A percentile compares a stretch with the other conserved stretches of the same genome.
These are phyloP conservation scores for Cairneyella variabilis DNA, from an alignment of 495 filamentous ascomycete species.

Conservation along the genomic window DNA sequence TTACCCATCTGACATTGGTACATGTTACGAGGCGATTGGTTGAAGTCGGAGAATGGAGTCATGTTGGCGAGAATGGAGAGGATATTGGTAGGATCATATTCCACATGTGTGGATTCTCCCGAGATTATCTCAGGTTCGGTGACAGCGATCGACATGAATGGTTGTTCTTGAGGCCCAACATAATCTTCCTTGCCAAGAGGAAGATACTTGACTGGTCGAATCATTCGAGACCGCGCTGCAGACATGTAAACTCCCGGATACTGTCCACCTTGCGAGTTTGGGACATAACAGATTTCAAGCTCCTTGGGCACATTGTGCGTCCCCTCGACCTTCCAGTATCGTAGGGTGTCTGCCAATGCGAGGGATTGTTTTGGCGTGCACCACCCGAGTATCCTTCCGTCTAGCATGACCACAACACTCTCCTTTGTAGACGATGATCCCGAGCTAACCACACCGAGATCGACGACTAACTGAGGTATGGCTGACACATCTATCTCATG, in stretches of 20 bases:
- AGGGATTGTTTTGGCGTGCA: slow-evolving; percentile 79
- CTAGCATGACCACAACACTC: slow-evolving; percentile 81
- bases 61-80: slow-evolving; percentile 97
- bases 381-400: slow-evolving; percentile 86
- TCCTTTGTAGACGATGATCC: slow-evolving; percentile 73
- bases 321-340: slow-evolving; percentile 94
- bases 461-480: slow-evolving; percentile 65
- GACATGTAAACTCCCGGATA: slow-evolving; percentile 96
- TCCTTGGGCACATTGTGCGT: slow-evolving; percentile 76
- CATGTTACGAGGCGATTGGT: slow-evolving; percentile 98
- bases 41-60: slow-evolving; percentile 98
- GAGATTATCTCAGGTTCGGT: slow-evolving; percentile 77
- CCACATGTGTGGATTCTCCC: slow-evolving; percentile 86
- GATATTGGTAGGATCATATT: slow-evolving; percentile 93
- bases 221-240: slow-evolving; percentile 79
- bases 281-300: slow-evolving; percentile 89
- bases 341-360: slow-evolving; percentile 73
- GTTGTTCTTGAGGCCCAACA: slow-evolving; percentile 92
- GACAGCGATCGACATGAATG: slow-evolving; percentile 96
- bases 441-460: slow-evolving; percentile 69
- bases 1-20: slow-evolving; percentile 99
- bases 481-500: slow-evolving; percentile 63
- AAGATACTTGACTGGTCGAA: slow-evolving; percentile 87
- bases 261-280: slow-evolving; percentile 79
- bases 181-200: slow-evolving; percentile 78